Base-by-base conservation (phyloP, 1,284 basidiomycete genomes). In the Mycosarcoma mackinlayi region DNA sequence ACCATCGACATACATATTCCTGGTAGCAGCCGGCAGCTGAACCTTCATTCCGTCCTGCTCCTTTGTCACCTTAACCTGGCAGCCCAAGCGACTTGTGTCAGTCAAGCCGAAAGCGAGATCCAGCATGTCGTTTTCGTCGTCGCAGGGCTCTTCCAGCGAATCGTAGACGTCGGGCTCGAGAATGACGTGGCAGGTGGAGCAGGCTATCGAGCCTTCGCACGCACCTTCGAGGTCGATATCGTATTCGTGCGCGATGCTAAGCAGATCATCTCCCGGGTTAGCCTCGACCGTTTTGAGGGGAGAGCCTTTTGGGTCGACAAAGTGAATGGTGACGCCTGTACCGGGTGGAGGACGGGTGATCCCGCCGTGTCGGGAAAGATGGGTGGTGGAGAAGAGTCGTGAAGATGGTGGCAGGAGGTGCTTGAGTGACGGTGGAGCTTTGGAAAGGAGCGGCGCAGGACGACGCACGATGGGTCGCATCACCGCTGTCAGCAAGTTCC, bases 31-130 rank as follows among this genome's bases (percentile, higher is more conserved):
- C 0, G 96, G 96, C 25, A 98, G 84, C 18, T 87, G 91, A n/a
- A 89, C 91, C 2, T 88, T 88, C 83, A 96, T 90, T 23, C 93
- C 94, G 79, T 97, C 91, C 63, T 96, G 83, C 34, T 92, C 92
- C 67, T 86, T 89, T 8, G 89, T 91, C 24, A 98, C 83, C 52
- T 89, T 85, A 21, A 98, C 92, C 84, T 98, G 94, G 74, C 88
- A 88, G 4, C 87, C 87, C n/a, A 88, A 81, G 31, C 87, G 80
- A 7, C 87, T 88, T 19, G 87, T 88, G 34, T 98, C 95, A 1
- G 94, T 96, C 60, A 98, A 86, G 0, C 93, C 95, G 76, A 98
- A 98, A 1, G 95, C 96, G 85, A 98, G 90, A 84, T 98, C 95
- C 35, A 98, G 87, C 94, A 98, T 98, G 50, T 83, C 82, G 42